Base-by-base conservation (phyloP, 345 rosid species). In the Anacardium occidentale region DNA sequence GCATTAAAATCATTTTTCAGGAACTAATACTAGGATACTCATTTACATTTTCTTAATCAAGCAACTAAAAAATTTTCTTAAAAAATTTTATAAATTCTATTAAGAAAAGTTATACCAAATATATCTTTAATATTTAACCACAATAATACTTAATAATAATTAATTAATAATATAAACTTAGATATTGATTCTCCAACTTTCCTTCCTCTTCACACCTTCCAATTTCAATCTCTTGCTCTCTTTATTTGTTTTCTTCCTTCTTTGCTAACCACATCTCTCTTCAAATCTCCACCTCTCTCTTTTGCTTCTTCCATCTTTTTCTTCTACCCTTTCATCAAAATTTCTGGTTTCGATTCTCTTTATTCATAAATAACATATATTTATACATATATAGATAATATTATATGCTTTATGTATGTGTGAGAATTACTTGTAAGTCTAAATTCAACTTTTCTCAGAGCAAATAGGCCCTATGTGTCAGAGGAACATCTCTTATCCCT, bases 201-300 rank as follows among this genome's bases (percentile, higher is more conserved):
- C 66, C 82, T 76, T 83, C 78, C 66, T 77, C 79, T 72, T 66
- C 59, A 68, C 84, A 76, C 87, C 84, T 80, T 72, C 79, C 83
- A 77, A 72, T 78, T 69, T 59, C 80, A 62, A 76, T 78, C 82
- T 42, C 58, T 62, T 67, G 29, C 42, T 34, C 20, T 44, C 44
- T 25, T 59, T 37, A 37, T 37, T 62, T 51, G 56, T 17, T 32
- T 61, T 56, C 7, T 37, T n/a, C 56, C 21, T 0, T 37, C 6
- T 69, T 24, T 37, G 9, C 42, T 37, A 37, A 37, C 42, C 42
- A 7, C 15, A 60, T 32, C 48, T 79, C 60, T 50, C 61, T 48
- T 65, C 74, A n/a, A 64, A 71, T 63, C 72, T 59, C 74, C 66
- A 61, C 71, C 47, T 59, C 62, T 59, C 66, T 45, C 54, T 69